A percentile compares a stretch with the other conserved stretches of the same genome.
Evolutionary conservation across 257 asterid species (phyloP).

Genomic region (Lantana camara): DNA sequence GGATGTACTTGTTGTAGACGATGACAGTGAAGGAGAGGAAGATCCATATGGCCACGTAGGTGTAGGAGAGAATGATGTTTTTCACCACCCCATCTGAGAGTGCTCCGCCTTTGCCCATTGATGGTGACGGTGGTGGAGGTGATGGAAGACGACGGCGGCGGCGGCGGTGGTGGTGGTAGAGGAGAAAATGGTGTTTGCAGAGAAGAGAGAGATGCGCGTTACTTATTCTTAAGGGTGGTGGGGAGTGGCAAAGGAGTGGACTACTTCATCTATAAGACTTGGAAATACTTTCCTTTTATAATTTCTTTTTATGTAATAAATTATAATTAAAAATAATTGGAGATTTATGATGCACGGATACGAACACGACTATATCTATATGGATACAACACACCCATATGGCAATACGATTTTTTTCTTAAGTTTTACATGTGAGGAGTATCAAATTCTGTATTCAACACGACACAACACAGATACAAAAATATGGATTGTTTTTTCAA

Average conservation of each 20-base stretch:
- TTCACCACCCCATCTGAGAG: conserved; percentile 36
- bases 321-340: neutral
- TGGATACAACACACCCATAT: too few species aligned
- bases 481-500: too few species aligned
- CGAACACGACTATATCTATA: too few species aligned
- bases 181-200: neutral
- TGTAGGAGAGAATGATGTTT: conserved; percentile 34
- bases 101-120: conserved; percentile 36
- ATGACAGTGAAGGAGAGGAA: conserved; percentile 43
- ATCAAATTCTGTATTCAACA: too few species aligned
- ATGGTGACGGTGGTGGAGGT: conserved; percentile 1
- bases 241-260: neutral
- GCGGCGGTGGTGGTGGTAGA: neutral
- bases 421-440: too few species aligned
- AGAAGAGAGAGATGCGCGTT: neutral
- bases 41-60: conserved; percentile 36
- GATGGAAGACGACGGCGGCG: neutral
- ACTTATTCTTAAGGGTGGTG: neutral
- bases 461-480: too few species aligned
- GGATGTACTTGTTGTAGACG: conserved; percentile 44
- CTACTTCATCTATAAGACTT: too few species aligned
- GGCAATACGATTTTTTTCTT: too few species aligned
- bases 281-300: neutral
- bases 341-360: too few species aligned
- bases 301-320: neutral